Evolutionary conservation across 257 asterid species (phyloP), one percentile per base, ranked within the genome.

Genomic region (Verbena officinalis): DNA sequence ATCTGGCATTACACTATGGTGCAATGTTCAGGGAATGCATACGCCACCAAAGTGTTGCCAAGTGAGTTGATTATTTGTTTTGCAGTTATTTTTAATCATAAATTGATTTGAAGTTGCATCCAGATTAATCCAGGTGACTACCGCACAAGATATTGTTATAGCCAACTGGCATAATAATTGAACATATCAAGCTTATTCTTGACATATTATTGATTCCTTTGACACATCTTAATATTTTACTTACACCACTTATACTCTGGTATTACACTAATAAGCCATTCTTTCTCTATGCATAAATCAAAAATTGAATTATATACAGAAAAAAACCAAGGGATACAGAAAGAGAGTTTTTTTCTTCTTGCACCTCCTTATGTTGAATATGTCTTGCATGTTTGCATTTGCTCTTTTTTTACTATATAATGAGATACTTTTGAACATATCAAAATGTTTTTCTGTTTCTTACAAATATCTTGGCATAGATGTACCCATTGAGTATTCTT

Each of bases 1-100:
- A 89, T 27, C 64, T 89, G 89, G 93, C 95, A 71, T 80, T 89
- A 71, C 94, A 86, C 54, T 89, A 87, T 59, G 97, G 97, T 62
- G 65, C 94, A 56, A 86, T 86, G 95, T 64, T 87, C 62, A 83
- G 91, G 75, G 97, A 89, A 59, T 89, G 97, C 82, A 89, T 89
- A 68, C 94, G 95, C n/a, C 97, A 89, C 71, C 97, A 89, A 72
- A 83, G 77, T 68, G 88, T 87, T 70, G 97, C 95, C 49, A 87
- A 74, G 97, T 87, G 57, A 79, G 78, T 49, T 21, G 42, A 50
- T 64, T 34, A 31, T 64, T 38, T 24, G 13, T 9, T 53, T 21
- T 46, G 1, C 55, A 38, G 44, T 15, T 36, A 19, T 5, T 8
- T 40, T 16, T 15, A 3, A 53, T 36, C 21, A 48, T 43, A 14